Evolutionary conservation across 78 protist genomes (phyloP).

Genomic region (Dictyostelium firmibasis): DNA sequence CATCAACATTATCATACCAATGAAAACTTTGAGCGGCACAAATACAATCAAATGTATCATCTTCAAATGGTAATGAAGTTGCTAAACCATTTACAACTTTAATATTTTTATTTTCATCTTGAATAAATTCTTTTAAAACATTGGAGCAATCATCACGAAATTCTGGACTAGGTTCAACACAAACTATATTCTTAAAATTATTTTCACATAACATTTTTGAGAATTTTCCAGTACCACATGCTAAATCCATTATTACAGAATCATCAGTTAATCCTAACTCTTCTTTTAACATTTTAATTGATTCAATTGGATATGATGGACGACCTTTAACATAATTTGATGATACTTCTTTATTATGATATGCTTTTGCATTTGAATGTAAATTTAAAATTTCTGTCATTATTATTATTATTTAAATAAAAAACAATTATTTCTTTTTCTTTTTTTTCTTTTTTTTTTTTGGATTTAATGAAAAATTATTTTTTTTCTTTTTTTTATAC

Average conservation of each 20-base stretch:
- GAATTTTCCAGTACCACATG: slow-evolving; percentile 67
- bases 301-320: slow-evolving; percentile 37
- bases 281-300: background rate
- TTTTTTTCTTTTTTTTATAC: background rate
- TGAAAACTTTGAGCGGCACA: slow-evolving; percentile 39
- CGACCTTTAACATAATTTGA: slow-evolving; percentile 13
- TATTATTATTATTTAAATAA: background rate
- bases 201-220: background rate
- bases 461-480: too few relatives aligned
- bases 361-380: slow-evolving; percentile 47
- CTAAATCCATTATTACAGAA: slow-evolving; percentile 27
- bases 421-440: background rate
- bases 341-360: slow-evolving; percentile 45
- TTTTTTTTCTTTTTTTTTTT: background rate
- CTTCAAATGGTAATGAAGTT: slow-evolving; percentile 19
- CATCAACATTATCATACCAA: slow-evolving; percentile 27
- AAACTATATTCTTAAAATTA: slow-evolving; percentile 4
- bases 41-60: slow-evolving; percentile 5
- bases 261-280: background rate
- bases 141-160: slow-evolving; percentile 35
- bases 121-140: background rate
- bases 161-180: slow-evolving; percentile 48
- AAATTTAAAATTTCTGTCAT: background rate
- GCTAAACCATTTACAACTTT: slow-evolving; percentile 23
- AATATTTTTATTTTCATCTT: background rate